Evolutionary conservation across 2,329 filamentous ascomycete species (phyloP), one percentile per base, ranked within the genome.

Genomic region (Epichloe gansuensis): DNA sequence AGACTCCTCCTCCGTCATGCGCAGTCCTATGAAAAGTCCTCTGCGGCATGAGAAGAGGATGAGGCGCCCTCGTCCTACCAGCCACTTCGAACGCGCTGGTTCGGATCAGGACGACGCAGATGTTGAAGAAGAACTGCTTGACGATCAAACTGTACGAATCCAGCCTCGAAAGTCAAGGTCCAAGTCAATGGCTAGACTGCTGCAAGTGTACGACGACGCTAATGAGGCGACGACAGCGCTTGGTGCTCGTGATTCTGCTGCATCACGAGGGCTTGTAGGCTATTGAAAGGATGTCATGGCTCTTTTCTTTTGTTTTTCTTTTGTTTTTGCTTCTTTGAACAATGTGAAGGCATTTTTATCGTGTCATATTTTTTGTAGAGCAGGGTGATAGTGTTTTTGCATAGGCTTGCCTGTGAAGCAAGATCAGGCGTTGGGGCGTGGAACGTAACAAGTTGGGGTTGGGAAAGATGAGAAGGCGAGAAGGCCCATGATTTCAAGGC

Each of bases 201-300:
- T 54, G 35, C 46, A 47, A 7, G 48, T 52, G 41, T 69, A 74
- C 13, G 72, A 74, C 12, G 69, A 68, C 7, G 38, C 17, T 13
- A 46, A 44, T 38, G 50, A 53, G 42, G 45, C 53, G 9, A 52
- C 53, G 49, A 37, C 50, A 9, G 35, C 43, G 17, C 31, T 49
- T 15, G 46, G 44, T 13, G 35, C 37, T 43, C 41, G 45, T 44
- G 45, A 38, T 13, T 23, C 43, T 11, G 50, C 42, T 43, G 25
- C 51, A 13, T 41, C 25, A 49, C 42, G 34, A 15, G 17, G 21
- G 17, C 37, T 50, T n/a, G 42, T 51, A 21, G 23, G 42, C 34
- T 46, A 17, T 45, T 51, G 41, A 46, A 4, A 17, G 15, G n/a
- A 35, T 15, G 21, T 0, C 28, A 4, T 31, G 28, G 28, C 8